phyloP scores from a whole-genome alignment of 495 filamentous ascomycete genomes.

The Gamarada debralockiae region DNA sequence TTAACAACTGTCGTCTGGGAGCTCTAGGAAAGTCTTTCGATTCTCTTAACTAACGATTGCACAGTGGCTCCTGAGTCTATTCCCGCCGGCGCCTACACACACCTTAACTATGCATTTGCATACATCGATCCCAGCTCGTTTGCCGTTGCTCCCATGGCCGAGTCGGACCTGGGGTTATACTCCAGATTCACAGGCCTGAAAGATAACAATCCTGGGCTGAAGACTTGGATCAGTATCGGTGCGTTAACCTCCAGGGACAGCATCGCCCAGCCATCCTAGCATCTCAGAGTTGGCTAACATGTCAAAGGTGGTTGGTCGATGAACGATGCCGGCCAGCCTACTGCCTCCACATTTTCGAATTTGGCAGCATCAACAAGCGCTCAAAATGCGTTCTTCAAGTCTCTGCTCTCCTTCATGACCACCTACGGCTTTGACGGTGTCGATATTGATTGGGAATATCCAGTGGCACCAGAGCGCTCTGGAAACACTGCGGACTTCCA shows the following conservation, averaged over 20 bases:
- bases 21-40: background rate
- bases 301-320: slow-evolving; percentile 9
- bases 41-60: background rate
- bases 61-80: slow-evolving; percentile 5
- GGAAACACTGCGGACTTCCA: slow-evolving; percentile 35
- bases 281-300: too few relatives aligned
- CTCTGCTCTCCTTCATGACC: slow-evolving; percentile 39
- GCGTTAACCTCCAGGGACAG: slow-evolving; percentile 39
- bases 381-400: slow-evolving; percentile 37
- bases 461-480: slow-evolving; percentile 41
- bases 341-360: slow-evolving; percentile 27
- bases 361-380: slow-evolving; percentile 22
- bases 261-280: background rate
- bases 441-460: slow-evolving; percentile 50
- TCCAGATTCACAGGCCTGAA: slow-evolving; percentile 6
- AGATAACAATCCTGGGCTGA: slow-evolving; percentile 11
- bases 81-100: background rate
- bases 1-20: too few relatives aligned
- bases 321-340: slow-evolving; percentile 9
- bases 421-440: slow-evolving; percentile 49
- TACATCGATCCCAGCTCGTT: slow-evolving; percentile 13
- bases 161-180: background rate
- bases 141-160: slow-evolving; percentile 2
- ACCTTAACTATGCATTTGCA: slow-evolving; percentile 26
- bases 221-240: slow-evolving; percentile 37